Percentiles rank a stretch among this genome's conserved stretches.
These are phyloP conservation scores for Oidiodendron maius DNA, from an alignment of 495 filamentous ascomycete species.

Conservation along the genomic window DNA sequence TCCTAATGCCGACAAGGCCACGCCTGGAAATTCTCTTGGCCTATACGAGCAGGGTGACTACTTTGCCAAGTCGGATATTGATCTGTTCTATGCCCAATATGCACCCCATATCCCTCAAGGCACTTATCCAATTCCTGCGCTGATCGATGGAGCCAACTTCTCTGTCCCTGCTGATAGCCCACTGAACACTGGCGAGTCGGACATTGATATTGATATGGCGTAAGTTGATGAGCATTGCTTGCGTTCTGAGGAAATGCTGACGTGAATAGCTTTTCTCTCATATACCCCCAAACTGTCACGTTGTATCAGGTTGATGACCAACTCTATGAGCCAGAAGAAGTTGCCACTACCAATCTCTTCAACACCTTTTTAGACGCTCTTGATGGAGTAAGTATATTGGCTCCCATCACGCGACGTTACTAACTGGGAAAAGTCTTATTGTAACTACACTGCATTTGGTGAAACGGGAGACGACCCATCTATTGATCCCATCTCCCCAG, in stretches of 20 bases:
- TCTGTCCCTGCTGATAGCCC: slow-evolving; percentile 15
- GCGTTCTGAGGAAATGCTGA: slow-evolving; percentile 31
- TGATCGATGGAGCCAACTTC: slow-evolving; percentile 18
- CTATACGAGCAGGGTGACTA: slow-evolving; percentile 1
- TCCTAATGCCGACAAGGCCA: not conserved
- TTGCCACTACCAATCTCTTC: not conserved
- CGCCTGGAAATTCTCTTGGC: not conserved
- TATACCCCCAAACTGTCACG: slow-evolving; percentile 17
- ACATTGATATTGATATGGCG: slow-evolving; percentile 18
- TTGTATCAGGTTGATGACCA: slow-evolving; percentile 16
- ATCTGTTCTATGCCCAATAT: slow-evolving; percentile 7
- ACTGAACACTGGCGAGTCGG: slow-evolving; percentile 14
- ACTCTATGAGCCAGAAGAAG: slow-evolving; percentile 4
- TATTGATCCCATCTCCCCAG: slow-evolving; percentile 8
- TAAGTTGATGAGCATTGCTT: slow-evolving; percentile 3
- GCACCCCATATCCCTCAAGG: slow-evolving; percentile 14
- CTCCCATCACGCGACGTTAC: too few relatives aligned
- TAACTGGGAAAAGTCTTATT: not conserved
- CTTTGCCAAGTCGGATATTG: slow-evolving; percentile 3
- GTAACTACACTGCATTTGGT: not conserved
- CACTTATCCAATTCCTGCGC: slow-evolving; percentile 16
- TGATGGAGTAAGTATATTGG: slow-evolving; percentile 5
- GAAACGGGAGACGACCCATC: slow-evolving; percentile 3
- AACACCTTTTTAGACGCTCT: slow-evolving; percentile 13
- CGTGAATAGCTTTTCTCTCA: slow-evolving; percentile 8